These are phyloP conservation scores for Phytophthora meadii DNA, from an alignment of 352 stramenopile species.

Conservation along the genomic window DNA sequence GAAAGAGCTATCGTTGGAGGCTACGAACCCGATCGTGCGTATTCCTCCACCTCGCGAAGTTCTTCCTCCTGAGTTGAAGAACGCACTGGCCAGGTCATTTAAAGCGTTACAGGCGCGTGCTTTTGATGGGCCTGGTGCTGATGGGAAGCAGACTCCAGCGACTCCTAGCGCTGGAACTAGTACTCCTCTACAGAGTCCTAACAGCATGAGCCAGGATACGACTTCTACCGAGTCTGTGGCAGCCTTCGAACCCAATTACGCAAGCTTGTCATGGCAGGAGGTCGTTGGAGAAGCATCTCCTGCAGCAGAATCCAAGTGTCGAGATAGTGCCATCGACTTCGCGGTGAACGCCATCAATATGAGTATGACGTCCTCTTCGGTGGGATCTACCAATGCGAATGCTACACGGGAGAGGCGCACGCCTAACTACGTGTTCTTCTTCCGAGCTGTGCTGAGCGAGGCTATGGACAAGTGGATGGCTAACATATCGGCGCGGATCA, in stretches of 20 bases:
- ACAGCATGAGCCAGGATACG: conserved; percentile 50
- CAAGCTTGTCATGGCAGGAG: conserved; percentile 75
- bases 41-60: conserved; percentile 77
- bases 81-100: conserved; percentile 69
- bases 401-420: conserved; percentile 77
- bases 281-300: conserved; percentile 66
- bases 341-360: conserved; percentile 78
- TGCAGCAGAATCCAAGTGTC: conserved; percentile 63
- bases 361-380: conserved; percentile 77
- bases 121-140: conserved; percentile 55
- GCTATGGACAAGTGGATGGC: conserved; percentile 92
- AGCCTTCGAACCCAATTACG: conserved; percentile 62
- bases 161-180: conserved; percentile 48
- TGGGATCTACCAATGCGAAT: conserved; percentile 78
- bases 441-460: conserved; percentile 82
- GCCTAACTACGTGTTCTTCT: conserved; percentile 89
- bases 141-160: conserved; percentile 46
- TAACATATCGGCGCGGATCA: conserved; percentile 65
- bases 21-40: conserved; percentile 76
- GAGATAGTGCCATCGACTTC: conserved; percentile 77
- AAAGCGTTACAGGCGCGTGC: conserved; percentile 76
- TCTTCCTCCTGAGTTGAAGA: conserved; percentile 78
- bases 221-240: conserved; percentile 34
- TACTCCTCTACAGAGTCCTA: conserved; percentile 74
- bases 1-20: conserved; percentile 78